These are phyloP conservation scores for Penicillium concentricum DNA, from an alignment of 2,329 filamentous ascomycete genomes.

Conservation along the genomic window DNA sequence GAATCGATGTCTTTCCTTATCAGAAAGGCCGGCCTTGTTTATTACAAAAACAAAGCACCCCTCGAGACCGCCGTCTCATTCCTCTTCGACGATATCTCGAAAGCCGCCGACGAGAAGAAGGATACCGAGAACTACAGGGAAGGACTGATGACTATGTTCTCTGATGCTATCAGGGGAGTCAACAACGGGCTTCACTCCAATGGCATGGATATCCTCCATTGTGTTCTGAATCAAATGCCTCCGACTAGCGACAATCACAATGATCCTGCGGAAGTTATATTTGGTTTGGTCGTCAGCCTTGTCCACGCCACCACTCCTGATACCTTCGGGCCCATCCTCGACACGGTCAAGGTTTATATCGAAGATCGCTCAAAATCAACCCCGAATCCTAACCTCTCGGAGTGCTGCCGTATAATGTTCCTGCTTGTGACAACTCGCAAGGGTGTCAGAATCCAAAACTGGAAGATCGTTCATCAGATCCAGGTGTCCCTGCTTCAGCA, in stretches of 20 bases:
- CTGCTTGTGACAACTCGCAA: constrained; percentile 76
- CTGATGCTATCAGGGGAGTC: constrained; percentile 71
- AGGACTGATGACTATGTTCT: constrained; percentile 87
- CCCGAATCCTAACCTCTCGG: constrained; percentile 41
- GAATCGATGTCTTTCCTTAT: constrained; percentile 93
- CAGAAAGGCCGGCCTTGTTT: constrained; percentile 78
- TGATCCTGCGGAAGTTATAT: constrained; percentile 57
- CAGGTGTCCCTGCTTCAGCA: constrained; percentile 55
- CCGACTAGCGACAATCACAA: constrained; percentile 30
- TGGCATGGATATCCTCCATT: constrained; percentile 53
- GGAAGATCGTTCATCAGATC: constrained; percentile 63
- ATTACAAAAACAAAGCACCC: constrained; percentile 68
- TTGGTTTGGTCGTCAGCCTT: constrained; percentile 74
- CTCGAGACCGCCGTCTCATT: constrained; percentile 70
- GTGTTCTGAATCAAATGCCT: constrained; percentile 45
- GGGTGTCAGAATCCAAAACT: constrained; percentile 70
- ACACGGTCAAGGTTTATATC: constrained; percentile 58
- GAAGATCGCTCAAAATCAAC: constrained; percentile 34
- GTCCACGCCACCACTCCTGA: constrained; percentile 78
- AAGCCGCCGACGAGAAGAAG: constrained; percentile 33
- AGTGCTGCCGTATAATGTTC: constrained; percentile 47
- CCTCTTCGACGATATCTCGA: constrained; percentile 65
- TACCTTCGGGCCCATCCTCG: constrained; percentile 68
- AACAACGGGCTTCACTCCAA: constrained; percentile 60
- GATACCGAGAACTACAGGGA: constrained; percentile 66